Conservation (phyloP, 2,329 filamentous ascomycete species). For the Lasiodiplodia sp. region DNA sequence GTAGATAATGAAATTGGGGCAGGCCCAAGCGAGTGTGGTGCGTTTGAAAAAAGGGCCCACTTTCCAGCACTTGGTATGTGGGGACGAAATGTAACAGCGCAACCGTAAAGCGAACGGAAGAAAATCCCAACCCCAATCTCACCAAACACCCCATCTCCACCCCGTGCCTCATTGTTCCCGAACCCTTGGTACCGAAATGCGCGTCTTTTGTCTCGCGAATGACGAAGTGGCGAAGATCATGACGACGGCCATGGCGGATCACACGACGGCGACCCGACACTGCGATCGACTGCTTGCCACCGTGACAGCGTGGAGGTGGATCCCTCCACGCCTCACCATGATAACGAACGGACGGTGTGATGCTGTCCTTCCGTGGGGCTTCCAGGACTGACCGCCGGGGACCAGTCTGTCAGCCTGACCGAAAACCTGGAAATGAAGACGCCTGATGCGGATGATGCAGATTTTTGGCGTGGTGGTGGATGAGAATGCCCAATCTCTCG, state of each 20-base stretch:
- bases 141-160: conserved; percentile 9
- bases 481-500: conserved; percentile 21
- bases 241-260: conserved; percentile 18
- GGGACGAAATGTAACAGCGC: conserved; percentile 21
- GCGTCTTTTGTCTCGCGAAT: conserved; percentile 4
- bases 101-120: conserved; percentile 16
- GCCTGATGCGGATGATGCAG: conserved; percentile 11
- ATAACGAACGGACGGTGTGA: conserved; percentile 9
- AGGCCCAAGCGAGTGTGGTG: conserved; percentile 24
- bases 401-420: conserved; percentile 3
- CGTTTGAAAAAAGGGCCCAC: conserved; percentile 23
- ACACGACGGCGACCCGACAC: conserved; percentile 7
- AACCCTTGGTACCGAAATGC: conserved; percentile 22
- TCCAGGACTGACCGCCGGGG: conserved; percentile 1
- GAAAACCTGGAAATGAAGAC: conserved; percentile 17
- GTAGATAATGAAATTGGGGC: conserved; percentile 12
- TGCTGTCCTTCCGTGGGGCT: neutral
- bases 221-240: conserved; percentile 20
- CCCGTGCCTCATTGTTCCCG: conserved; percentile 10
- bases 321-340: conserved; percentile 6
- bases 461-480: conserved; percentile 4
- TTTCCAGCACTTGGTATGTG: conserved; percentile 28
- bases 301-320: conserved; percentile 12
- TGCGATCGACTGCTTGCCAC: conserved; percentile 5
- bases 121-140: conserved; percentile 22